Conservation (phyloP, 495 filamentous ascomycete genomes). For the Filosporella fistucella region DNA sequence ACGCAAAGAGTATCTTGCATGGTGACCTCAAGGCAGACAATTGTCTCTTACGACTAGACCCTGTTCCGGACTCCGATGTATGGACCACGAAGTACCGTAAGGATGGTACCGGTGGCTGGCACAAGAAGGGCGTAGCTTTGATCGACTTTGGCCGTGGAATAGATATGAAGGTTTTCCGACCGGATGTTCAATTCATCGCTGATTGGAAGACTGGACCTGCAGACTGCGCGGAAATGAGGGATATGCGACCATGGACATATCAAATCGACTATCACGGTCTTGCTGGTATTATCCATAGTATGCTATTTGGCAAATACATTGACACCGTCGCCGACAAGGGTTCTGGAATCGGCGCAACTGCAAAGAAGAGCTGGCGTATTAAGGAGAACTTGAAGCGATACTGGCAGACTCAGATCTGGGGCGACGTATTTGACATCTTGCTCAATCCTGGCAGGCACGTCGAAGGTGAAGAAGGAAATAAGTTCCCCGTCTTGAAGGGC, state of each 20-base stretch:
- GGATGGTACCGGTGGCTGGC: conserved; percentile 75
- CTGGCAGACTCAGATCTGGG: conserved; percentile 93
- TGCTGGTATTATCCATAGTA: conserved; percentile 75
- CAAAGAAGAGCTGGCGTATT: conserved; percentile 63
- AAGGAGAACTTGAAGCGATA: conserved; percentile 81
- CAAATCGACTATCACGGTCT: conserved; percentile 94
- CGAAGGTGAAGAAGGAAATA: conserved; percentile 51
- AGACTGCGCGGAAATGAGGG: conserved; percentile 93
- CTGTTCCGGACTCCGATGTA: conserved; percentile 36
- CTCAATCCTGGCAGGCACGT: conserved; percentile 70
- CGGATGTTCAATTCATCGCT: conserved; percentile 81
- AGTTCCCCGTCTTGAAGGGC: conserved; percentile 62
- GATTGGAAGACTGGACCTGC: conserved; percentile 83
- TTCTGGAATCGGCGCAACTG: conserved; percentile 38
- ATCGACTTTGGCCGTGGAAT: conserved; percentile 96
- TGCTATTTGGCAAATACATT: conserved; percentile 93
- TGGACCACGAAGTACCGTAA: conserved; percentile 52
- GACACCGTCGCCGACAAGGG: conserved; percentile 61
- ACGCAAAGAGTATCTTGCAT: conserved; percentile 75
- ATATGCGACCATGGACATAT: conserved; percentile 89
- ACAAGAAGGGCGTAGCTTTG: conserved; percentile 69
- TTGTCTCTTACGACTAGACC: conserved; percentile 79
- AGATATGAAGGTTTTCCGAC: conserved; percentile 80
- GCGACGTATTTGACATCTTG: conserved; percentile 74
- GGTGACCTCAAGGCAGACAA: conserved; percentile 96